phyloP scores from a whole-genome alignment of 441 rosid species.

The Populus tomentosa region DNA sequence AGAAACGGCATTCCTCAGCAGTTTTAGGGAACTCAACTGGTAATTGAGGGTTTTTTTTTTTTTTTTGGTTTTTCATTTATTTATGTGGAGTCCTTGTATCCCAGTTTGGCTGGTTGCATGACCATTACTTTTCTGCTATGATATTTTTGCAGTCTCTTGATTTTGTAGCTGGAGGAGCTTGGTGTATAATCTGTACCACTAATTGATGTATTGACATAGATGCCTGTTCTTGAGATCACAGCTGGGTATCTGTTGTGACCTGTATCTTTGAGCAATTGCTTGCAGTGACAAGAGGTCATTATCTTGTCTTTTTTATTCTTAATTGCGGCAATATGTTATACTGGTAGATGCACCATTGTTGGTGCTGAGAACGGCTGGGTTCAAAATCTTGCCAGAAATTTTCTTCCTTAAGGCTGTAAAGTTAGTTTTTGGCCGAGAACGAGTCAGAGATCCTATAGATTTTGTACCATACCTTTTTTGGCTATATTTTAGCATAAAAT shows the following conservation, averaged over 20 bases:
- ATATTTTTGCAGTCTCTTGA: slow-evolving; percentile 28
- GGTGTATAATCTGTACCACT: slow-evolving; percentile 18
- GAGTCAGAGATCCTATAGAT: too few species aligned
- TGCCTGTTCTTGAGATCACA: slow-evolving; percentile 4
- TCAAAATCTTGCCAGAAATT: slow-evolving; percentile 8
- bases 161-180: slow-evolving; percentile 3
- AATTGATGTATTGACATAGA: background rate
- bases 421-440: slow-evolving; percentile 23
- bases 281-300: slow-evolving; percentile 4
- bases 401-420: slow-evolving; percentile 19
- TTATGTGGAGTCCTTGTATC: background rate
- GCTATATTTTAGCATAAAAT: too few species aligned
- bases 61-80: too few species aligned
- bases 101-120: background rate
- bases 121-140: background rate
- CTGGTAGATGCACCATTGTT: slow-evolving; percentile 9
- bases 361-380: slow-evolving; percentile 16
- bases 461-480: too few species aligned
- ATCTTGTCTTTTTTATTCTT: background rate
- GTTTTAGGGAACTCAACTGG: slow-evolving; percentile 9
- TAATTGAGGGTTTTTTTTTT: background rate
- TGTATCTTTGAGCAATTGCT: slow-evolving; percentile 4
- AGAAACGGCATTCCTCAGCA: slow-evolving; percentile 23
- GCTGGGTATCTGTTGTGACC: slow-evolving; percentile 3
- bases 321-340: background rate